Evolutionary conservation across 768 basidiomycete genomes (phyloP).

Genomic region (Cubamyces sp.): DNA sequence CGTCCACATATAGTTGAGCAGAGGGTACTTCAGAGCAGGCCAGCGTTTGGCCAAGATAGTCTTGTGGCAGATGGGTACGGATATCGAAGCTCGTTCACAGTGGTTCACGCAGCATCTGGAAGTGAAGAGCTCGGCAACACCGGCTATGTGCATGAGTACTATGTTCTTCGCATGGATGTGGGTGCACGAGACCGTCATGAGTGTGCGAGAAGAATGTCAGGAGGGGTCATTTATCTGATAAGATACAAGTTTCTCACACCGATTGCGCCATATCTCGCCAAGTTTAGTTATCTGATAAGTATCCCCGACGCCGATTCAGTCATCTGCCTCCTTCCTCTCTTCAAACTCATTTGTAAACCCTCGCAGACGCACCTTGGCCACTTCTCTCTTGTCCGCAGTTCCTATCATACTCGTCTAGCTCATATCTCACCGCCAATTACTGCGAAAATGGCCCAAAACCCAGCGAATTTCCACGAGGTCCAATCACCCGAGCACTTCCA

Average conservation of each 20-base stretch:
- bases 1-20: too few relatives aligned
- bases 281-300: constrained; percentile 22
- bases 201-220: too few relatives aligned
- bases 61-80: too few relatives aligned
- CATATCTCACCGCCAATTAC: background rate
- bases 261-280: constrained; percentile 24
- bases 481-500: constrained; percentile 75
- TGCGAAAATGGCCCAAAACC: constrained; percentile 28
- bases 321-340: background rate
- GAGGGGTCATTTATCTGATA: constrained; percentile 21
- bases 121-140: background rate
- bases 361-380: background rate
- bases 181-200: too few relatives aligned
- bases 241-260: constrained; percentile 13
- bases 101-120: too few relatives aligned
- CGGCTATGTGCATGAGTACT: too few relatives aligned
- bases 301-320: background rate
- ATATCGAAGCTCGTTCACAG: too few relatives aligned
- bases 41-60: too few relatives aligned
- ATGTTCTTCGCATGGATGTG: too few relatives aligned
- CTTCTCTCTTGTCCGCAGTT: background rate
- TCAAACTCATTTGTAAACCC: constrained; percentile 11
- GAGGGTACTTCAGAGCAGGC: too few relatives aligned
- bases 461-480: constrained; percentile 51
- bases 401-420: background rate